Conservation (phyloP, 352 stramenopile species). For the Phytophthora citricola region DNA sequence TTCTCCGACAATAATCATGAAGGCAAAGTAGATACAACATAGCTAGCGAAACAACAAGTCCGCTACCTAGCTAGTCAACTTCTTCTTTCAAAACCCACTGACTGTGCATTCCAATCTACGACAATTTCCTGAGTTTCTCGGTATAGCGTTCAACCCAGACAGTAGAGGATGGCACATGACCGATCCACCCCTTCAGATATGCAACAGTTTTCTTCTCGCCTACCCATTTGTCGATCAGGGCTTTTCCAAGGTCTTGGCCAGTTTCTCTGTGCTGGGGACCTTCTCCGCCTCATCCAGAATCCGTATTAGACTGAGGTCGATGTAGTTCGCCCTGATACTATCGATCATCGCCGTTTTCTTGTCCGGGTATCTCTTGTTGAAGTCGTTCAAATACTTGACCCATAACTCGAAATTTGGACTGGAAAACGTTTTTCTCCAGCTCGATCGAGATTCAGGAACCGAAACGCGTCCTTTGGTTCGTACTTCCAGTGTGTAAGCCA, state of each 20-base stretch:
- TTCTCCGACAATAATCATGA: too few species aligned
- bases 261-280: background rate
- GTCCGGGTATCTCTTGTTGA: background rate
- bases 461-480: too few species aligned
- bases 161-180: background rate
- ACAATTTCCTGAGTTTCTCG: background rate
- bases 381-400: background rate
- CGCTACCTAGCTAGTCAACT: too few species aligned
- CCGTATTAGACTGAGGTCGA: background rate
- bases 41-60: too few species aligned
- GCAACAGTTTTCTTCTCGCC: background rate
- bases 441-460: too few species aligned
- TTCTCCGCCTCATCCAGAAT: background rate
- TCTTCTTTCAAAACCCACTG: too few species aligned
- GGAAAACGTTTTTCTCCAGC: background rate
- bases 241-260: background rate
- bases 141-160: background rate
- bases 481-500: background rate
- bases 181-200: background rate
- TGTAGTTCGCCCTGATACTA: background rate
- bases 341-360: background rate
- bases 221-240: background rate
- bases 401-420: background rate
- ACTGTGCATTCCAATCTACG: too few species aligned
- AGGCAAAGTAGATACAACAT: too few species aligned